Conservation (phyloP, 164 flowering plant species). For the Cinnamomum micranthum region DNA sequence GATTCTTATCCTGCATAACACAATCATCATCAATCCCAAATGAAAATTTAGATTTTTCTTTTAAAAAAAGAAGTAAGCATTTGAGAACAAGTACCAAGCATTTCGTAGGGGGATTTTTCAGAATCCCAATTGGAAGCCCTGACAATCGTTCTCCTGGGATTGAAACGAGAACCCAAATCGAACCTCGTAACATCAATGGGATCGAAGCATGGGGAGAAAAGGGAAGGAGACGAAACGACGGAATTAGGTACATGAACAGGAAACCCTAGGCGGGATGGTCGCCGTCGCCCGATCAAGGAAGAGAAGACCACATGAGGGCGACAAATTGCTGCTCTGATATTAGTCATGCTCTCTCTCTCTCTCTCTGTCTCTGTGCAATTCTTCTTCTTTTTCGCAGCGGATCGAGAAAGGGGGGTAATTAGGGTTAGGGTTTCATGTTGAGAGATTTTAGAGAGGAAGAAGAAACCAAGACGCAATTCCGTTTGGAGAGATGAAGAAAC, state of each 20-base stretch:
- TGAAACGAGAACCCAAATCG: conserved; percentile 32
- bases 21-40: too few relatives aligned
- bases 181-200: conserved; percentile 14
- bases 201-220: conserved; percentile 21
- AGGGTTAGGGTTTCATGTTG: neutral
- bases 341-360: conserved; percentile 1
- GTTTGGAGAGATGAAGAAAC: too few relatives aligned
- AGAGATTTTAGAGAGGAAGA: neutral
- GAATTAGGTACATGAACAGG: conserved; percentile 29
- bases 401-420: neutral
- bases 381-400: neutral
- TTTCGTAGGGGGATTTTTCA: conserved; percentile 73
- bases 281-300: conserved; percentile 43
- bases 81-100: conserved; percentile 45
- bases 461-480: conserved; percentile 1
- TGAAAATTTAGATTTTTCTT: too few relatives aligned
- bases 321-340: conserved; percentile 31
- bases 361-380: neutral
- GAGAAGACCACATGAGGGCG: conserved; percentile 60
- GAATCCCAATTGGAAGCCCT: conserved; percentile 71
- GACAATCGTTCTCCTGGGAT: conserved; percentile 48
- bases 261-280: conserved; percentile 32
- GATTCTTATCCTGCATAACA: too few relatives aligned
- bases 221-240: conserved; percentile 21
- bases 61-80: too few relatives aligned